Evolutionary conservation across 177 flowering plant genomes (phyloP), one percentile per base, ranked within the genome.

Genomic region (Telopea speciosissima): DNA sequence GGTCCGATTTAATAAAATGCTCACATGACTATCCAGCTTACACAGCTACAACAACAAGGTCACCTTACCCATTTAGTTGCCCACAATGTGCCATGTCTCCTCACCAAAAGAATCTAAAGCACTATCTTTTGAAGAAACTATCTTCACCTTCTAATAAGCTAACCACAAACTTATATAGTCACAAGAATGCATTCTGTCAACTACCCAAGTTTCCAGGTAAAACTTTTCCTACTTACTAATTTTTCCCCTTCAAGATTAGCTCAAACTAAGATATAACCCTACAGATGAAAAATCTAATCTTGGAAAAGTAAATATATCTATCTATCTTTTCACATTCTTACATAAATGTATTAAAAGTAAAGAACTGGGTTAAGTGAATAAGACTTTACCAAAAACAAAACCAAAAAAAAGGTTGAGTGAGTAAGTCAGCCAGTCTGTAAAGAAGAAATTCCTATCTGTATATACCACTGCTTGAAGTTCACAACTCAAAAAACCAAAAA

Each of bases 401-500:
- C 19, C 6, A 14, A 54, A 54, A 1, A 16, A 54, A n/a, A n/a
- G n/a, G 19, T 12, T 54, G 16, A 54, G 3, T 17, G 61, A 58
- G 61, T 58, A 1, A 17, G 24, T 62, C 12, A 13, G 65, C 80
- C 83, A 80, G 79, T 61, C 77, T 78, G 83, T 73, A 81, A 78
- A 78, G 76, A 66, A 67, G 64, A 63, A 58, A 68, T 23, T 63
- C 75, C 70, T 68, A 72, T 76, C 78, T 81, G 81, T 81, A 79
- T 76, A 74, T 63, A 52, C 45, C 70, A 56, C 13, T 52, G 24
- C 24, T 63, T 68, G 54, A 68, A 65, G 26, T 24, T 59, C 74
- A 75, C 72, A 69, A 31, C 49, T 21, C 68, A 49, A 36, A 68
- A 58, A 69, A 62, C 9, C 17, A 25, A 58, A 68, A 19, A 4